phyloP scores from a whole-genome alignment of 2,329 filamentous ascomycete species.

The Epichloe amarillans region DNA sequence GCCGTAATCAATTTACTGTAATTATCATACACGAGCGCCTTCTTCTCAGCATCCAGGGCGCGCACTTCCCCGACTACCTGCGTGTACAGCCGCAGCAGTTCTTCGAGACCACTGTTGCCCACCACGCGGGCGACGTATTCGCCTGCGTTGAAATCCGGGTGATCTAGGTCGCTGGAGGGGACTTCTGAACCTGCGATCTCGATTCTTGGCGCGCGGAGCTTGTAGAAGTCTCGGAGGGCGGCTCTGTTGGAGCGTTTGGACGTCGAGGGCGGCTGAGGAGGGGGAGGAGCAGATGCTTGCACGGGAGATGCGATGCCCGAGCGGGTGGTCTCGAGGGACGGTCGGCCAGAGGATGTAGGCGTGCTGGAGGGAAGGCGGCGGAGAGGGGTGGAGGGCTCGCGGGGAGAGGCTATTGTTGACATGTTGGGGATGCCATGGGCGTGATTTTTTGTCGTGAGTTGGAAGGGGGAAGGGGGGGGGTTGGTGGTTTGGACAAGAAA shows the following conservation, averaged over 20 bases:
- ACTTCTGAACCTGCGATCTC: constrained; percentile 40
- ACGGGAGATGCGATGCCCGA: constrained; percentile 45
- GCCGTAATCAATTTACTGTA: constrained; percentile 95
- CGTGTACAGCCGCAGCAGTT: constrained; percentile 57
- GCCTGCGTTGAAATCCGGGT: constrained; percentile 56
- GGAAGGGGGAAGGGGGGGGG: too few relatives aligned
- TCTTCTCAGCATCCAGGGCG: constrained; percentile 87
- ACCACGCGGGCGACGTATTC: constrained; percentile 51
- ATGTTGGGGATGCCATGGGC: constrained; percentile 21
- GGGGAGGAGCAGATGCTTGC: constrained; percentile 24
- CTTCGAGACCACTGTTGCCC: constrained; percentile 49
- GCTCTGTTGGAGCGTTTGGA: constrained; percentile 57
- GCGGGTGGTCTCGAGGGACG: constrained; percentile 53
- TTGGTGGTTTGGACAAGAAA: neutral
- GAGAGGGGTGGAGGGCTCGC: constrained; percentile 44
- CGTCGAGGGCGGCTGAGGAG: constrained; percentile 20
- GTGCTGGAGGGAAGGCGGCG: constrained; percentile 43
- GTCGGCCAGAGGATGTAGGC: constrained; percentile 62
- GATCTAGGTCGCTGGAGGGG: constrained; percentile 59
- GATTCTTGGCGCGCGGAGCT: constrained; percentile 43
- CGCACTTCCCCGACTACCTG: constrained; percentile 67
- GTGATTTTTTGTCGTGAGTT: neutral
- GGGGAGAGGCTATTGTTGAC: constrained; percentile 53
- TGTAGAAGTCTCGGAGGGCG: constrained; percentile 90
- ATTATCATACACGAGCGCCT: constrained; percentile 95